Percentiles rank a stretch among this genome's conserved stretches.
phyloP scores from a whole-genome alignment of 2,329 filamentous ascomycete species.

The Sporothrix luriei region DNA sequence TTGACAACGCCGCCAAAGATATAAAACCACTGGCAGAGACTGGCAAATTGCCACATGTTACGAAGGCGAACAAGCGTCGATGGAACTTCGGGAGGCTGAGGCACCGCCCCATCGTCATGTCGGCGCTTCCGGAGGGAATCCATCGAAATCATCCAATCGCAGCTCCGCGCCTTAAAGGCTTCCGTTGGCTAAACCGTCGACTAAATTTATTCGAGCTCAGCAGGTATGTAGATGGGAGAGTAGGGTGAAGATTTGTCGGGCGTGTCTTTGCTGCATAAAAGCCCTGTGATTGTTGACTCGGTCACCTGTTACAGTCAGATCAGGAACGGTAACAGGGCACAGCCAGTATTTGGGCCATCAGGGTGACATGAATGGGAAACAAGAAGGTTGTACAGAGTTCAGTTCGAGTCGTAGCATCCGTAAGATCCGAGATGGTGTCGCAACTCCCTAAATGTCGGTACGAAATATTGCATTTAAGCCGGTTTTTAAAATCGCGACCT shows the following conservation, averaged over 20 bases:
- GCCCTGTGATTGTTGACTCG: not conserved
- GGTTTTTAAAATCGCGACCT: not conserved
- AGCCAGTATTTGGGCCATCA: not conserved
- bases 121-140: conserved; percentile 31
- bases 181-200: not conserved
- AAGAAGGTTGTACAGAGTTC: not conserved
- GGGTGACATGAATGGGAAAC: not conserved
- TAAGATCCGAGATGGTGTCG: not conserved
- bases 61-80: conserved; percentile 68
- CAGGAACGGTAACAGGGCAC: not conserved
- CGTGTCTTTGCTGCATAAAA: too few species aligned
- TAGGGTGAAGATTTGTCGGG: not conserved
- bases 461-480: not conserved
- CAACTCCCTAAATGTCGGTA: too few species aligned
- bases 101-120: conserved; percentile 47
- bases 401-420: not conserved
- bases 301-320: not conserved
- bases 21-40: conserved; percentile 89
- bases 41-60: conserved; percentile 95
- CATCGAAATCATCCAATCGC: conserved; percentile 20
- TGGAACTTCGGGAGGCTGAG: conserved; percentile 40
- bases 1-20: conserved; percentile 88
- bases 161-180: not conserved
- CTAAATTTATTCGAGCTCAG: not conserved
- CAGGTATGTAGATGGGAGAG: not conserved